Evolutionary conservation across 192 early-diverging fungal species (phyloP).

Genomic region (Dissophora ornata): DNA sequence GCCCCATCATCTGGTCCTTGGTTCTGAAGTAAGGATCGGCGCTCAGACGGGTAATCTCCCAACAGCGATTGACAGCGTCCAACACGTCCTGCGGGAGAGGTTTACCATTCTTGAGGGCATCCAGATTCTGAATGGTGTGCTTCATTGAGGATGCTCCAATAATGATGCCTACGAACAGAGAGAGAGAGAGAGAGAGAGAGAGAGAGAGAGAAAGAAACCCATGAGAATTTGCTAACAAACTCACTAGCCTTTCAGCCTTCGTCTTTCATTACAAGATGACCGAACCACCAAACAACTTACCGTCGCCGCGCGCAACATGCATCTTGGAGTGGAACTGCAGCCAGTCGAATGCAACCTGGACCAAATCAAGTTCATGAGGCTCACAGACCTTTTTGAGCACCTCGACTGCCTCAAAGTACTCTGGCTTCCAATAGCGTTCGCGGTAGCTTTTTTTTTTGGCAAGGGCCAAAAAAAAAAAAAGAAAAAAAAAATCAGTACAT

Average conservation of each 20-base stretch:
- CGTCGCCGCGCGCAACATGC: constrained; percentile 42
- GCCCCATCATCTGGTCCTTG: constrained; percentile 49
- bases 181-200: not conserved
- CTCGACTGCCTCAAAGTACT: constrained; percentile 67
- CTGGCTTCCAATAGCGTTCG: constrained; percentile 59
- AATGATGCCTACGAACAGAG: constrained; percentile 25
- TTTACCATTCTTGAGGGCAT: constrained; percentile 59
- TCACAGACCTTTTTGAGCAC: constrained; percentile 47
- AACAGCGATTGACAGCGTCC: constrained; percentile 65
- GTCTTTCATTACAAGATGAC: no score
- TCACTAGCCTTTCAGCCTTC: no score
- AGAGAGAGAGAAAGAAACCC: no score
- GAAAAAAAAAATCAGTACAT: not conserved
- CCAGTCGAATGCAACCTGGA: constrained; percentile 57
- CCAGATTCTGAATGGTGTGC: constrained; percentile 58
- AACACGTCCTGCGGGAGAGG: constrained; percentile 64
- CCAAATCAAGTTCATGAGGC: constrained; percentile 35
- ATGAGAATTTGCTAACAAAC: no score
- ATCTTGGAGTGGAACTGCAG: constrained; percentile 57
- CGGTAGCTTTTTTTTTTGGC: constrained; percentile 36
- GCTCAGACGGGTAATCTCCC: constrained; percentile 56
- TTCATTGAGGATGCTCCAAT: constrained; percentile 56
- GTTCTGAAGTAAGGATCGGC: constrained; percentile 53
- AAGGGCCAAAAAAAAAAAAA: constrained; percentile 9
- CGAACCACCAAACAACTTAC: no score